Evolutionary conservation across 345 rosid genomes (phyloP).

Genomic region (Euphorbia tirucalli): DNA sequence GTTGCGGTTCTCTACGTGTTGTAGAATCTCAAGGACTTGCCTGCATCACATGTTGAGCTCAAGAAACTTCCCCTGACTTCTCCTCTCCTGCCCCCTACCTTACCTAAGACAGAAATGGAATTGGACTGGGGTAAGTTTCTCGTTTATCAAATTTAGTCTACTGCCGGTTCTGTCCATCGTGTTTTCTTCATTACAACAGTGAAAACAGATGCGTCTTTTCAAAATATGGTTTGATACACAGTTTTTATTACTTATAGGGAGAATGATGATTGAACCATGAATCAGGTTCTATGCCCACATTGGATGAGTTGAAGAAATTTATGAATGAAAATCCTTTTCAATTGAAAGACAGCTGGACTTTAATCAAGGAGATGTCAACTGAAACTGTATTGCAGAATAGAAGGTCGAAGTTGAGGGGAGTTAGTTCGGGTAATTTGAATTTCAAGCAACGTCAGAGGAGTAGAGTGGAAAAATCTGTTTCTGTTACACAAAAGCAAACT

Average conservation of each 20-base stretch:
- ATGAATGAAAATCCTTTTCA: constrained; percentile 38
- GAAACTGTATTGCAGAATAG: constrained; percentile 46
- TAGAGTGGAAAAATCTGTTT: constrained; percentile 52
- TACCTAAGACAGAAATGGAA: constrained; percentile 37
- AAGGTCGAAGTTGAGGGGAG: constrained; percentile 29
- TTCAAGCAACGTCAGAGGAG: constrained; percentile 27
- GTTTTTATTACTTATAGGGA: constrained; percentile 24
- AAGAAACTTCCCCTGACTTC: constrained; percentile 44
- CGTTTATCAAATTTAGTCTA: background rate
- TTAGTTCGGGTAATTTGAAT: constrained; percentile 17
- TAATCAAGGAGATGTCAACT: constrained; percentile 45
- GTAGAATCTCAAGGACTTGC: constrained; percentile 53
- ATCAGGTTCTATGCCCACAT: constrained; percentile 74
- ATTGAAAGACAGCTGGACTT: constrained; percentile 43
- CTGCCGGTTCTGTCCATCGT: constrained; percentile 6
- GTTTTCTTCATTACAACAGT: background rate
- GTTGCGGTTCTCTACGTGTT: constrained; percentile 14
- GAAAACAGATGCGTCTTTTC: background rate
- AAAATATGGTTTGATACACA: constrained; percentile 14
- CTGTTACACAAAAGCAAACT: constrained; percentile 48
- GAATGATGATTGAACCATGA: constrained; percentile 37
- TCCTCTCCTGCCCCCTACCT: constrained; percentile 38
- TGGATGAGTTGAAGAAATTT: constrained; percentile 58
- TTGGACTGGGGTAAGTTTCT: constrained; percentile 70
- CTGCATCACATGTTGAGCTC: constrained; percentile 60